Percentiles rank a stretch among this genome's conserved stretches.
These are phyloP conservation scores for Fistulinella cinereoalba DNA, from an alignment of 1,284 basidiomycete genomes.

Conservation along the genomic window DNA sequence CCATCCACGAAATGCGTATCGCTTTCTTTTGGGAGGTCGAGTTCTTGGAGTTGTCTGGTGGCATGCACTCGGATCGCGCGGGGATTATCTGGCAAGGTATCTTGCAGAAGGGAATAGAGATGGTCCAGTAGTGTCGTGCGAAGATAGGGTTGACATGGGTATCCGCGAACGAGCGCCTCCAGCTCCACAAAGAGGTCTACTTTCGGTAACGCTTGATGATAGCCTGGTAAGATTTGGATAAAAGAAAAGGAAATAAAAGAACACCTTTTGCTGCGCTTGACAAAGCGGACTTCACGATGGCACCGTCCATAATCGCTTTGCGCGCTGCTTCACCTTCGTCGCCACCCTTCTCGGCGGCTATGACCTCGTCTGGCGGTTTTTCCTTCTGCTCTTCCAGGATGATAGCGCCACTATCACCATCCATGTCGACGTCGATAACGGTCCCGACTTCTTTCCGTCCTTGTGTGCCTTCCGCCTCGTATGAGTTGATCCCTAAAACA, in stretches of 20 bases:
- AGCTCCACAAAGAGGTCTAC: constrained; percentile 58
- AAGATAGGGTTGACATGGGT: constrained; percentile 51
- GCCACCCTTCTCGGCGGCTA: constrained; percentile 33
- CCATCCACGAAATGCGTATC: constrained; percentile 26
- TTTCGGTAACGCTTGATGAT: constrained; percentile 51
- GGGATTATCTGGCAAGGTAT: constrained; percentile 47
- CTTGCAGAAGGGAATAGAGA: constrained; percentile 48
- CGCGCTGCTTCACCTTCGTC: constrained; percentile 51
- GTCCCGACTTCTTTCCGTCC: constrained; percentile 17
- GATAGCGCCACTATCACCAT: constrained; percentile 20
- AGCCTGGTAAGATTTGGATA: neutral
- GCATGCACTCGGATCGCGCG: constrained; percentile 53
- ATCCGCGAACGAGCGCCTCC: constrained; percentile 50
- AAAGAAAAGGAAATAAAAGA: constrained; percentile 13
- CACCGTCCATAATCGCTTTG: constrained; percentile 64
- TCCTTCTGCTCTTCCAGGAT: constrained; percentile 23
- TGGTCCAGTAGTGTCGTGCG: constrained; percentile 51
- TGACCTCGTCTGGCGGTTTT: constrained; percentile 23
- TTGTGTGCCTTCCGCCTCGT: constrained; percentile 30
- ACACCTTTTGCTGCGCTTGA: constrained; percentile 63
- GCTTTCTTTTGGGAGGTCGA: constrained; percentile 6
- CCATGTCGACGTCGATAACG: constrained; percentile 26
- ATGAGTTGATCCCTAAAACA: constrained; percentile 66
- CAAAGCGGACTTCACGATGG: constrained; percentile 68
- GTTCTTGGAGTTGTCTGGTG: constrained; percentile 39